These are phyloP conservation scores for Solanum pennellii DNA, from an alignment of 257 asterid genomes.

Conservation along the genomic window DNA sequence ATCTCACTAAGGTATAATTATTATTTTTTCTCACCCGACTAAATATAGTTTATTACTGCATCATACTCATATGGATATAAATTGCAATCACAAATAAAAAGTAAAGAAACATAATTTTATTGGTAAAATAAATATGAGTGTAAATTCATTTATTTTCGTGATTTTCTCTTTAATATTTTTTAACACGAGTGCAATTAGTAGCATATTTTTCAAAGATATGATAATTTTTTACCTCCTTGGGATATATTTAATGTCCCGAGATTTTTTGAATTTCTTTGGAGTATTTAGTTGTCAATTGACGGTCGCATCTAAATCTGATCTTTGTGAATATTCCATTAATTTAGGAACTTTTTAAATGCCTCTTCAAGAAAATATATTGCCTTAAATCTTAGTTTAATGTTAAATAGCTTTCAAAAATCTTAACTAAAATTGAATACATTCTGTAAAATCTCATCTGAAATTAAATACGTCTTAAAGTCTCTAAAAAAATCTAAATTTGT, in stretches of 20 bases:
- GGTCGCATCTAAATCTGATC: neutral
- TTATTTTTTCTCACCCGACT: too few relatives aligned
- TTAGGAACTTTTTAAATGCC: fast-evolving
- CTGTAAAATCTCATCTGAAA: too few relatives aligned
- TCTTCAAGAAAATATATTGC: neutral
- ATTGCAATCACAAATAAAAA: too few relatives aligned
- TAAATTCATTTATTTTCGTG: neutral
- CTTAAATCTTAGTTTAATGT: neutral
- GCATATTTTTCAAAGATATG: neutral
- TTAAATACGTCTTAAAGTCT: too few relatives aligned
- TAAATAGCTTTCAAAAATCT: neutral
- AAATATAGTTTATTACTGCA: neutral
- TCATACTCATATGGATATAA: neutral
- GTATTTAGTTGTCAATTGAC: neutral
- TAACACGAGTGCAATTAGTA: neutral
- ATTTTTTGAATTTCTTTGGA: too few relatives aligned
- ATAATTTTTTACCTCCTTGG: neutral
- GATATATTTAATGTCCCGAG: neutral
- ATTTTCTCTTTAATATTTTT: too few relatives aligned
- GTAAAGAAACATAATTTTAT: neutral
- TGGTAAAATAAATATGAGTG: too few relatives aligned
- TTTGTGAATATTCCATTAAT: neutral
- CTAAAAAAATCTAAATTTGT: too few relatives aligned
- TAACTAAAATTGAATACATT: too few relatives aligned
- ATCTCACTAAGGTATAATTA: neutral